Evolutionary conservation across 306 rosid genomes (phyloP), one percentile per base, ranked within the genome.

Genomic region (Medicago arabica): DNA sequence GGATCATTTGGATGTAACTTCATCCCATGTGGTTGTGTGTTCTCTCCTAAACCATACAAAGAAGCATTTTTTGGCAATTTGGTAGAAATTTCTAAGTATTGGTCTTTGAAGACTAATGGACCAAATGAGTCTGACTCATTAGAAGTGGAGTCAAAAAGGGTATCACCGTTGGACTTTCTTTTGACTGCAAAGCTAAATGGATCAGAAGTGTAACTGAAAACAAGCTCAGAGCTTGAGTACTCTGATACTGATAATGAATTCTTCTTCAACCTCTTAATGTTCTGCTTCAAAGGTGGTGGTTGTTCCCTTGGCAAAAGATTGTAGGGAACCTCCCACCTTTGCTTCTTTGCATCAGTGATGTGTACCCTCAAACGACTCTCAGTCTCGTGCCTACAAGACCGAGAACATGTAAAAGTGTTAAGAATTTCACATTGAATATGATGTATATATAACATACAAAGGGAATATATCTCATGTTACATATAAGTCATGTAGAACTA

Each of bases 311-410:
- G 97, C 46, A 94, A 44, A 18, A 94, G 93, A 62, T 86, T 41
- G 78, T 94, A 90, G 17, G 97, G 97, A 0, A 94, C 97, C 77
- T 94, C 97, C 97, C 97, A 94, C 46, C 96, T 84, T 78, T 86
- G 86, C 14, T 81, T 91, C 80, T 85, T 78, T 4, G 95, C 92
- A 54, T 92, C 96, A 5, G 95, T 87, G 25, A 94, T 87, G 75
- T 90, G 92, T 5, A 94, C 89, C 78, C 96, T 89, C 79, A 92
- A 81, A 14, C 98, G 95, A 46, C 76, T 85, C 39, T 84, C 79
- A 0, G 86, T 84, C 75, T 94, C 97, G 18, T 94, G 91, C 87
- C 97, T 91, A 75, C 69, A 81, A 31, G 41, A 61, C 5, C 21
- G 0, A 61, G 16, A 55, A 55, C 12, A 4, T 19, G 7, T 1